These are phyloP conservation scores for Haplosporangium gracile DNA, from an alignment of 192 early-diverging fungal genomes.

Conservation along the genomic window DNA sequence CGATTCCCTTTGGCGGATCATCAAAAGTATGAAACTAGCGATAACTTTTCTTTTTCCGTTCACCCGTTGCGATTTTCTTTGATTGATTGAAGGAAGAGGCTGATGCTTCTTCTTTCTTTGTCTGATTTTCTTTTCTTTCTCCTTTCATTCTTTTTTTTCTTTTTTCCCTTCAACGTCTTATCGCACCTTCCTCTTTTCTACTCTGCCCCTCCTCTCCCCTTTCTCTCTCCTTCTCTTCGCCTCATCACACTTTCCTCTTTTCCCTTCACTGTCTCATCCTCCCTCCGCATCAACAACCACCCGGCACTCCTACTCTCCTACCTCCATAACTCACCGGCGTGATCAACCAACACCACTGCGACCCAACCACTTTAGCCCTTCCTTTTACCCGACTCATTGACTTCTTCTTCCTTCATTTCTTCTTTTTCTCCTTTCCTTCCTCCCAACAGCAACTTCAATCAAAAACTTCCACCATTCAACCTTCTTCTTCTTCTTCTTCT, in stretches of 20 bases:
- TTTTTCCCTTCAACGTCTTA: neutral
- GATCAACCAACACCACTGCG: neutral
- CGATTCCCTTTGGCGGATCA: too few relatives aligned
- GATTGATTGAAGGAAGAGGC: too few relatives aligned
- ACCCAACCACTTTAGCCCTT: neutral
- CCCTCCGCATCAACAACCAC: neutral
- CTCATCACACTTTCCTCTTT: neutral
- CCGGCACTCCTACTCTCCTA: neutral
- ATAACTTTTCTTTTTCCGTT: too few relatives aligned
- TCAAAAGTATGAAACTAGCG: too few relatives aligned
- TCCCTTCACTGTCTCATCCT: neutral
- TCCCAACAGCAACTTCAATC: neutral
- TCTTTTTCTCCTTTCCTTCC: neutral
- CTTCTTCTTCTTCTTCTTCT: too few relatives aligned
- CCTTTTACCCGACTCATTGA: neutral
- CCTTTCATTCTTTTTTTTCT: neutral
- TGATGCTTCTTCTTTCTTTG: neutral
- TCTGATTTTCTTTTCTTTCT: too few relatives aligned
- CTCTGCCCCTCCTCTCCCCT: neutral
- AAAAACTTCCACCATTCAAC: neutral
- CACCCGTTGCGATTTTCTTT: too few relatives aligned
- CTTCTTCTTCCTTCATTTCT: conserved; percentile 1
- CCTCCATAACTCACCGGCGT: neutral
- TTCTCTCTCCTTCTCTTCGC: neutral
- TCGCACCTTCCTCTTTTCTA: neutral